phyloP scores from a whole-genome alignment of 163 green algal species.

The Chlorella variabilis region DNA sequence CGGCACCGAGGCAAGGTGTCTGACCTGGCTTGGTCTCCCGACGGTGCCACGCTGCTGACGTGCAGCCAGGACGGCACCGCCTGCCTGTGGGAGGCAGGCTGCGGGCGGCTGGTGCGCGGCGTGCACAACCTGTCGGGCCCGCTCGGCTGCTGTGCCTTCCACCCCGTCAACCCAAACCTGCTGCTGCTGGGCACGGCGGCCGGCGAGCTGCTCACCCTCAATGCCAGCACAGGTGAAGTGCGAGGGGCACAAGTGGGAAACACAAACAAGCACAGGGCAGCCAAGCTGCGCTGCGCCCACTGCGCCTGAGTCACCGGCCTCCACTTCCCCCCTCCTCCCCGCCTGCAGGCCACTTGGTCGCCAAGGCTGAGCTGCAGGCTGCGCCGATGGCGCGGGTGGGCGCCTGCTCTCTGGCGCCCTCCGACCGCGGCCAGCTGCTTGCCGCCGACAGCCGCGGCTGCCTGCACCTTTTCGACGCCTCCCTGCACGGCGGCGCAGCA shows the following conservation, averaged over 20 bases:
- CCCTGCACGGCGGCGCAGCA: constrained; percentile 1
- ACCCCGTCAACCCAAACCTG: constrained; percentile 45
- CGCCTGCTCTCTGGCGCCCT: constrained; percentile 7
- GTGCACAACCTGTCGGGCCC: background rate
- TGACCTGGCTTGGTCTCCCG: constrained; percentile 44
- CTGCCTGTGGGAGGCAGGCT: constrained; percentile 21
- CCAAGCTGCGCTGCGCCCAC: no score
- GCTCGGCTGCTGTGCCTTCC: constrained; percentile 20
- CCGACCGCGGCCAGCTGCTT: constrained; percentile 3
- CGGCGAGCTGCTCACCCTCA: constrained; percentile 39
- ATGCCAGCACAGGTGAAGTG: constrained; percentile 36
- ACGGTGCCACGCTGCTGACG: constrained; percentile 35
- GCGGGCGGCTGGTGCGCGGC: constrained; percentile 1
- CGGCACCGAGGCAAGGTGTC: constrained; percentile 29
- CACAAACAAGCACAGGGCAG: no score
- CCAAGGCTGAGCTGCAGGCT: background rate
- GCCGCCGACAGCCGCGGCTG: constrained; percentile 18
- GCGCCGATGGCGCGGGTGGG: constrained; percentile 21
- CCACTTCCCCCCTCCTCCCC: no score
- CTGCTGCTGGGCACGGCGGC: constrained; percentile 40
- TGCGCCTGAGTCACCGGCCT: no score
- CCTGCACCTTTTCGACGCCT: constrained; percentile 14
- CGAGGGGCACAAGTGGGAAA: no score
- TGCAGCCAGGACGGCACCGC: constrained; percentile 19
- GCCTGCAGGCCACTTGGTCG: constrained; percentile 6